Percentiles rank a stretch among this genome's conserved stretches.
Evolutionary conservation across 2,329 filamentous ascomycete species (phyloP).

Genomic region (Ophiostoma sp.): DNA sequence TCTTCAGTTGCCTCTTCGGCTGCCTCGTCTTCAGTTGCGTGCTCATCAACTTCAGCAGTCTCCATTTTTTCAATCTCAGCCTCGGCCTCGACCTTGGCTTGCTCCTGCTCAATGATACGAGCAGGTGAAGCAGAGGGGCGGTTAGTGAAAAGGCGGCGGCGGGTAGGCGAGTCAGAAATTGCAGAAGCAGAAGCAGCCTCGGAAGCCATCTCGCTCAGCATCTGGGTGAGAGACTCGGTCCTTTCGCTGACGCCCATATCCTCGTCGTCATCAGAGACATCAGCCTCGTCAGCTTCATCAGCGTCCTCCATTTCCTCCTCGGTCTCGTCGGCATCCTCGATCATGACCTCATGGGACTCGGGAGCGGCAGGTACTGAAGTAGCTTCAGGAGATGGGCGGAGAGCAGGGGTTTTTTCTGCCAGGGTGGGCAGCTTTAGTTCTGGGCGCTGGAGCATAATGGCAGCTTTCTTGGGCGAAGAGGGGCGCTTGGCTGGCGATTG

Average conservation of each 20-base stretch:
- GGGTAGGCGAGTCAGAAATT: constrained; percentile 30
- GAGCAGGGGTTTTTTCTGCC: background rate
- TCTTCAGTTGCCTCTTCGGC: background rate
- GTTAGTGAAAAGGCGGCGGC: constrained; percentile 34
- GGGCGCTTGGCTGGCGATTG: constrained; percentile 40
- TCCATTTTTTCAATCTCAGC: background rate
- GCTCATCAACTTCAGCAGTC: constrained; percentile 7
- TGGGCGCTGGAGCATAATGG: constrained; percentile 35
- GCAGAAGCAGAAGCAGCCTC: constrained; percentile 26
- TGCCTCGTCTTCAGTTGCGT: constrained; percentile 15
- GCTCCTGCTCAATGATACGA: constrained; percentile 33
- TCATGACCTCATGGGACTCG: constrained; percentile 19
- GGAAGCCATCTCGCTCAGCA: constrained; percentile 26
- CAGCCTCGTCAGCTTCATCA: constrained; percentile 12
- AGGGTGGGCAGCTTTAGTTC: constrained; percentile 15
- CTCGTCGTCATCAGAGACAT: constrained; percentile 24
- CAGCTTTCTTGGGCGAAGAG: constrained; percentile 36
- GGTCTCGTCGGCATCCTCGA: background rate
- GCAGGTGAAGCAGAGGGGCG: constrained; percentile 34
- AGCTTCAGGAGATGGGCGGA: background rate
- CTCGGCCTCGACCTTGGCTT: background rate
- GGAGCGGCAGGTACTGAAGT: background rate
- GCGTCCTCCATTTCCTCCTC: constrained; percentile 23
- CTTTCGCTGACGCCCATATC: constrained; percentile 24
- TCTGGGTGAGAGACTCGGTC: constrained; percentile 24